These are phyloP conservation scores for apple (Malus domestica) DNA, from an alignment of 306 rosid genomes.

Conservation along the genomic window ASM211411v1 NC_041792.1:28877907-28878406, in stretches of 20 bases:
- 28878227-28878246: slow-evolving; percentile 29
- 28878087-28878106: slow-evolving; percentile 28
- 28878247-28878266: slow-evolving; percentile 35
- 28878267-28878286: slow-evolving; percentile 27
- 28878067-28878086: neutral
- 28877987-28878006: neutral
- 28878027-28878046: slow-evolving; percentile 28
- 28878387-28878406: slow-evolving; percentile 29
- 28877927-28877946: slow-evolving; percentile 27
- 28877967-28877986: slow-evolving; percentile 25
- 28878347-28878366: slow-evolving; percentile 32
- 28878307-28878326: slow-evolving; percentile 20
- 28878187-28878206: slow-evolving; percentile 3
- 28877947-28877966: slow-evolving; percentile 12
- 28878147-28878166: slow-evolving; percentile 21
- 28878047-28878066: slow-evolving; percentile 27
- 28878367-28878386: slow-evolving; percentile 38
- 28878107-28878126: slow-evolving; percentile 41
- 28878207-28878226: slow-evolving; percentile 15
- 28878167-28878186: slow-evolving; percentile 14
- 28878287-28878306: slow-evolving; percentile 34
- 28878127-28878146: slow-evolving; percentile 29
- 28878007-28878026: slow-evolving; percentile 17
- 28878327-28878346: slow-evolving; percentile 24
- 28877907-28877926: slow-evolving; percentile 25